These are phyloP conservation scores for Serendipita sp. DNA, from an alignment of 768 basidiomycete species.

Conservation along the genomic window DNA sequence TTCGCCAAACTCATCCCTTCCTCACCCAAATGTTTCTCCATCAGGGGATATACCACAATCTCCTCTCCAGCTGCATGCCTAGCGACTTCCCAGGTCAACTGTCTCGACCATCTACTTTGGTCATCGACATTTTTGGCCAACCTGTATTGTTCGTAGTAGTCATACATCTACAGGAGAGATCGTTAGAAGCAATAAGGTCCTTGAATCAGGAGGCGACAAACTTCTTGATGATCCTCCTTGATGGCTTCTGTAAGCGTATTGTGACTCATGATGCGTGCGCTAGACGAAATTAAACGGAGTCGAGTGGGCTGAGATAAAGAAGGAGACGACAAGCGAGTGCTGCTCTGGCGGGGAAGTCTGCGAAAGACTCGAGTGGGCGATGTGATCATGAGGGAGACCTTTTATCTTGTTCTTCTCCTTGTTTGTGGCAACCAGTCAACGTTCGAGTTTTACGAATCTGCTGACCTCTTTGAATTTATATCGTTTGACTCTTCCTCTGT, in stretches of 20 bases:
- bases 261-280: background rate
- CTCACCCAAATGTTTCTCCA: constrained; percentile 39
- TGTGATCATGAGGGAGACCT: too few relatives aligned
- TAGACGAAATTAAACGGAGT: background rate
- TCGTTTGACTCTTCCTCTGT: too few relatives aligned
- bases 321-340: background rate
- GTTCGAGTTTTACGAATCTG: too few relatives aligned
- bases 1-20: constrained; percentile 35
- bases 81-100: constrained; percentile 45
- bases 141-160: constrained; percentile 36
- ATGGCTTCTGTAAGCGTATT: constrained; percentile 25
- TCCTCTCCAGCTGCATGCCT: constrained; percentile 44
- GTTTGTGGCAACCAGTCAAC: too few relatives aligned
- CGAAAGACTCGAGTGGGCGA: too few relatives aligned
- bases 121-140: constrained; percentile 25
- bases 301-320: background rate
- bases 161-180: constrained; percentile 30
- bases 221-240: constrained; percentile 36
- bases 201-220: constrained; percentile 6
- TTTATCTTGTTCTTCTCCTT: too few relatives aligned
- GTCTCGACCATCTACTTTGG: constrained; percentile 37
- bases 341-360: too few relatives aligned
- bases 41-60: constrained; percentile 45
- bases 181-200: background rate
- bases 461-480: too few relatives aligned